phyloP scores from a whole-genome alignment of 2,329 filamentous ascomycete genomes.

The Calonectria honghensis region DNA sequence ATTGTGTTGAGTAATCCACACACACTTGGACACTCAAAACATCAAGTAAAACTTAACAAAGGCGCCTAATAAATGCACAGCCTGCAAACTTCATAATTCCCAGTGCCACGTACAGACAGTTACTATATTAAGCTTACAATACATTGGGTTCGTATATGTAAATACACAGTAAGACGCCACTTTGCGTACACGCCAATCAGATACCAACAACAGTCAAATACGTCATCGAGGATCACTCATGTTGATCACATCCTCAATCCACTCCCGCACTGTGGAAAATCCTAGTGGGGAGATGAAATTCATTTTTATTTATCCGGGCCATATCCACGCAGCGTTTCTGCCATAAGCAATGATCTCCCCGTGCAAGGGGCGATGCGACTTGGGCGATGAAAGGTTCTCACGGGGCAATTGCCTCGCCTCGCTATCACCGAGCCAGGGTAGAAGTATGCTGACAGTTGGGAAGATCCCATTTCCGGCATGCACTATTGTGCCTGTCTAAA shows the following conservation, averaged over 20 bases:
- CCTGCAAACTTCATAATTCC: background rate
- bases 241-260: background rate
- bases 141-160: background rate
- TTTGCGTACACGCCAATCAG: background rate
- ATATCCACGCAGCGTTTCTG: background rate
- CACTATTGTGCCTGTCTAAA: background rate
- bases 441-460: background rate
- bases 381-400: background rate
- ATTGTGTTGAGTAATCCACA: background rate
- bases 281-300: background rate
- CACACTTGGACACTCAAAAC: background rate
- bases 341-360: background rate
- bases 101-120: background rate
- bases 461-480: background rate
- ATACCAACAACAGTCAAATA: background rate
- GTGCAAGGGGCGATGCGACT: background rate
- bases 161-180: background rate
- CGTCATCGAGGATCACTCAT: background rate
- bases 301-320: background rate
- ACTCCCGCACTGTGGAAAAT: background rate
- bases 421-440: background rate
- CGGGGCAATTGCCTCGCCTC: background rate
- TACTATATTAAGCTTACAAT: background rate
- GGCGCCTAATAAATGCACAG: background rate
- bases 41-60: background rate